These are phyloP conservation scores for Posidonia australis DNA, from an alignment of 106 monocot species.

Conservation along the genomic window DNA sequence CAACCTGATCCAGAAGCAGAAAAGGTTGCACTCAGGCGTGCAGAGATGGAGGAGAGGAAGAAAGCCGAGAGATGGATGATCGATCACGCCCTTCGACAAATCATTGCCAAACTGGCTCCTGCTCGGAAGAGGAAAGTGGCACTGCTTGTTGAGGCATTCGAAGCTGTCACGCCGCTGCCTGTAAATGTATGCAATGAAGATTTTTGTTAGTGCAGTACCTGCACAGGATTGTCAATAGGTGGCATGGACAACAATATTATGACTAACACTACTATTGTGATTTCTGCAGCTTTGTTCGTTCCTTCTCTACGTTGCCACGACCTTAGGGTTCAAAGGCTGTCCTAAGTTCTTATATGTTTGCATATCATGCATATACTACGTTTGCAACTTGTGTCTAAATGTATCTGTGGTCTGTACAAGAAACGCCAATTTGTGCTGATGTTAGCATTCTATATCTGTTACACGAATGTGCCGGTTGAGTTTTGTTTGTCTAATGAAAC, in stretches of 20 bases:
- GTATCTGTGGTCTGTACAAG: too few species aligned
- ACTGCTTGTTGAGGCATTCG: slow-evolving; percentile 65
- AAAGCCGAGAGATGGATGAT: slow-evolving; percentile 69
- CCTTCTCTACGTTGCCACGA: too few species aligned
- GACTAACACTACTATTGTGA: too few species aligned
- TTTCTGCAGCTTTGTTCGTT: too few species aligned
- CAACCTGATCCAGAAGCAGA: slow-evolving; percentile 40
- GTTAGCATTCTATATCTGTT: too few species aligned
- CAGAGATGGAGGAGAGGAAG: slow-evolving; percentile 43
- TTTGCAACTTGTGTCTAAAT: too few species aligned
- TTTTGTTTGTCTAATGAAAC: too few species aligned
- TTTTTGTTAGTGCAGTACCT: neutral
- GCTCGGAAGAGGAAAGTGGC: slow-evolving; percentile 45
- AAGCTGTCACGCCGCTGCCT: slow-evolving; percentile 27
- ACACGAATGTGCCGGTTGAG: too few species aligned
- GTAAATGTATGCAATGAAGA: neutral
- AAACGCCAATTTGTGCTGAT: too few species aligned
- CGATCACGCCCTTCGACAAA: slow-evolving; percentile 41
- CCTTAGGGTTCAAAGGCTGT: too few species aligned
- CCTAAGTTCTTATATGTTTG: too few species aligned
- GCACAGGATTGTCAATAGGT: neutral
- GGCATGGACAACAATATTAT: neutral
- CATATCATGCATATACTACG: too few species aligned
- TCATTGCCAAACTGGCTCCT: slow-evolving; percentile 35
- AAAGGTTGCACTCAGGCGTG: slow-evolving; percentile 55